phyloP scores from a whole-genome alignment of 2,329 filamentous ascomycete species.

The Alternaria panax region DNA sequence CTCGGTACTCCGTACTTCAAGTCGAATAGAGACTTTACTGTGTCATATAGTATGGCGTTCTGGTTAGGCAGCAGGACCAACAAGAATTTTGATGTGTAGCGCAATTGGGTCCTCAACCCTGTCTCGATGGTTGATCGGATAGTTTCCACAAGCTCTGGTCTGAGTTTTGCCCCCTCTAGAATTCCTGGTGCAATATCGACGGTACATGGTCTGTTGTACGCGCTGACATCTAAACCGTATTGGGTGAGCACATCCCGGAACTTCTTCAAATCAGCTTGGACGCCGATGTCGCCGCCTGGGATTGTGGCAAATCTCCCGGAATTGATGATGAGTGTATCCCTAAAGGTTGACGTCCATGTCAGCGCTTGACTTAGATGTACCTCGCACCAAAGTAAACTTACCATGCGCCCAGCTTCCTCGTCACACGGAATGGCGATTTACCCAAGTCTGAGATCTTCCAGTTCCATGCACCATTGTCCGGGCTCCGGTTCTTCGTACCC shows the following conservation, averaged over 20 bases:
- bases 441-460: conserved; percentile 54
- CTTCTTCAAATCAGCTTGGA: conserved; percentile 24
- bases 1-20: conserved; percentile 68
- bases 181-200: conserved; percentile 18
- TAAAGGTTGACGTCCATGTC: not conserved
- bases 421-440: conserved; percentile 34
- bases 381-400: not conserved
- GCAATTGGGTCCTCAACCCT: conserved; percentile 56
- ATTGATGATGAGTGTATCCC: conserved; percentile 43
- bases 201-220: conserved; percentile 17
- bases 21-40: conserved; percentile 73
- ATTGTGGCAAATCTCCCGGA: conserved; percentile 27
- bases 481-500: conserved; percentile 37
- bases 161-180: not conserved
- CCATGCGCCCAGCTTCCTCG: conserved; percentile 31
- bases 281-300: conserved; percentile 21
- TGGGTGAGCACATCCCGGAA: conserved; percentile 15
- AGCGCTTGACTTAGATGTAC: not conserved
- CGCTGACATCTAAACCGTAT: conserved; percentile 35
- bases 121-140: conserved; percentile 66
- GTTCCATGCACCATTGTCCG: conserved; percentile 72
- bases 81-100: conserved; percentile 35
- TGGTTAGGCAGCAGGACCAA: conserved; percentile 43
- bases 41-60: conserved; percentile 48
- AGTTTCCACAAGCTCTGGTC: conserved; percentile 40